Conservation (phyloP, 1,284 basidiomycete species). For the Apiotrichum brassicae region DNA sequence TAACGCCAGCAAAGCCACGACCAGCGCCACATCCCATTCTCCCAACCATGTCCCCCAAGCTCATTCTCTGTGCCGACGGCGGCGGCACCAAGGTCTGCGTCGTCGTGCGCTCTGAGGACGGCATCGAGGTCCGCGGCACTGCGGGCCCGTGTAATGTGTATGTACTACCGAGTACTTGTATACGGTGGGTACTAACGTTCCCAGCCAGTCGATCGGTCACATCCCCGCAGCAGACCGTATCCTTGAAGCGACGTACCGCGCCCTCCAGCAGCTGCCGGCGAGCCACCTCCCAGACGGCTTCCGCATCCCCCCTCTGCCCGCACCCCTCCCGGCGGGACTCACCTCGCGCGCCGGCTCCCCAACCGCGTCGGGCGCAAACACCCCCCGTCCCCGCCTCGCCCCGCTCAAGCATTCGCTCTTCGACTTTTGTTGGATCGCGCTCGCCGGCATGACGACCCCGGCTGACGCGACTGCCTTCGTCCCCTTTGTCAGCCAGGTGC, state of each 20-base stretch:
- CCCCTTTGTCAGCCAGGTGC: conserved; percentile 15
- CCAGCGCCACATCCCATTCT: neutral
- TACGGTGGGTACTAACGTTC: neutral
- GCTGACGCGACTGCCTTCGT: conserved; percentile 26
- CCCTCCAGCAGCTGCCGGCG: conserved; percentile 28
- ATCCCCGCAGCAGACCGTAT: conserved; percentile 29
- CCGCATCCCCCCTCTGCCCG: conserved; percentile 13
- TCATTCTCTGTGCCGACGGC: conserved; percentile 38
- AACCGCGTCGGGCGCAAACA: conserved; percentile 8
- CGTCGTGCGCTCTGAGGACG: conserved; percentile 31
- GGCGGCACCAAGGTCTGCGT: conserved; percentile 41
- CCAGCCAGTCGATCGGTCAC: conserved; percentile 34
- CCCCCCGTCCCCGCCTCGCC: conserved; percentile 14
- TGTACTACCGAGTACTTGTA: too few species aligned
- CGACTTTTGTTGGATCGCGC: conserved; percentile 35
- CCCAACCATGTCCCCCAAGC: conserved; percentile 9
- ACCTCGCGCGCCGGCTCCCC: conserved; percentile 3
- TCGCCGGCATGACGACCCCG: conserved; percentile 31
- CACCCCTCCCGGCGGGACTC: neutral
- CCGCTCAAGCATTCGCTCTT: conserved; percentile 26
- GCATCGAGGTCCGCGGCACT: conserved; percentile 34
- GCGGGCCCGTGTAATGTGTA: conserved; percentile 42
- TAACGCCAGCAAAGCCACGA: too few species aligned
- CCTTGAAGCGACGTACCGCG: conserved; percentile 38
- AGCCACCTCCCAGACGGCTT: conserved; percentile 24